Base-by-base conservation (phyloP, 768 basidiomycete genomes). In the Pholiota microspora region DNA sequence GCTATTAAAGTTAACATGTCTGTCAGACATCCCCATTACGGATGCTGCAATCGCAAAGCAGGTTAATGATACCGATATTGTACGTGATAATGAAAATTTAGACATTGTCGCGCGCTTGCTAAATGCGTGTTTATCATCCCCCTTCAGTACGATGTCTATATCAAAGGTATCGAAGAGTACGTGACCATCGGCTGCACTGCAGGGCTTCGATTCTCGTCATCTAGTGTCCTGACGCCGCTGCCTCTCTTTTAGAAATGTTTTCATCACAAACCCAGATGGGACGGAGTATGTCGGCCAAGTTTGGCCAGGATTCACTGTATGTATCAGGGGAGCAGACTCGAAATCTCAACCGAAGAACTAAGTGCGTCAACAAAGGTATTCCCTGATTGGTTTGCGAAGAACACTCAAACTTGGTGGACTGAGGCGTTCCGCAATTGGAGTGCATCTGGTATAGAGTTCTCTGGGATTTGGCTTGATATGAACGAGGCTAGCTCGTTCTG, bases 221-320 rank as follows among this genome's bases (percentile, higher is more conserved):
- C 44, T 13, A 49, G 15, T 23, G 27, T 16, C 25, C 34, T 54
- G 35, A 32, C 13, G 32, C 35, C 7, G 24, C 18, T 40, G 49
- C 56, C 44, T 45, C 16, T 29, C 36, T 29, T 51, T 18, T 56
- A 87, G 86, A n/a, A 78, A 81, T 45, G 78, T 83, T 0, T 92
- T 85, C 67, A 79, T 92, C 48, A 89, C 82, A 60, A 90, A 92
- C 65, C 85, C 84, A 0, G 85, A 92, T 61, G 84, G 83, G 0
- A 78, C 83, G 32, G 78, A 85, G 61, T 91, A 87, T 66, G 64
- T 89, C 1, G 90, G 90, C 9, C 77, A 84, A 63, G 88, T 89
- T 7, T 91, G 86, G 88, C 88, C 89, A 13, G 87, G 89, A 21
- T 85, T 81, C 67, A 85, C 86, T 6, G 86, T 83, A 31, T 36